Percentiles rank a stretch among this genome's conserved stretches.
Evolutionary conservation across 805 yeast species (phyloP).

Genomic region (Blastobotrys americana): DNA sequence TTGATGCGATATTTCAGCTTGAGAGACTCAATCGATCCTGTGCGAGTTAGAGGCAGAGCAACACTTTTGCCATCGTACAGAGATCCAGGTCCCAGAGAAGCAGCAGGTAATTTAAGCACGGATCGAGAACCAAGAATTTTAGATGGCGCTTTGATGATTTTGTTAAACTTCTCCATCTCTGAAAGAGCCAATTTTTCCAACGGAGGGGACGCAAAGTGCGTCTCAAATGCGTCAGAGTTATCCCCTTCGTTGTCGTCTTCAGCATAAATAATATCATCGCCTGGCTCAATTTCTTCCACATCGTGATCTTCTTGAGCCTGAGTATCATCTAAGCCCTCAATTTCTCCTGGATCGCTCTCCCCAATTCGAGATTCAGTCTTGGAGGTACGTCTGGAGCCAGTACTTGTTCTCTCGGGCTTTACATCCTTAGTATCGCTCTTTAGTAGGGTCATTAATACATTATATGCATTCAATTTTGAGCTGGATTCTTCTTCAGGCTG

Average conservation of each 20-base stretch:
- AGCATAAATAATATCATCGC: conserved; percentile 32
- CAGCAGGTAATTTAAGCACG: conserved; percentile 11
- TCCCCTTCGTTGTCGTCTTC: conserved; percentile 37
- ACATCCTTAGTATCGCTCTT: conserved; percentile 23
- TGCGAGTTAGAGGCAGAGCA: neutral
- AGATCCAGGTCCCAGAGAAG: too few relatives aligned
- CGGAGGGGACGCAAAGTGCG: conserved; percentile 54
- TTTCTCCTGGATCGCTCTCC: conserved; percentile 27
- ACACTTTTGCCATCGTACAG: too few relatives aligned
- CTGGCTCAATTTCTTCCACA: conserved; percentile 21
- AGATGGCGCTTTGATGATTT: conserved; percentile 5
- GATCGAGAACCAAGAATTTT: conserved; percentile 21
- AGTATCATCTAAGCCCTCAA: conserved; percentile 18
- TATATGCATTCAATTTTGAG: conserved; percentile 37
- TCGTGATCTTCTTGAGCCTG: conserved; percentile 17
- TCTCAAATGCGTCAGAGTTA: conserved; percentile 61
- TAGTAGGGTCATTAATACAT: conserved; percentile 58
- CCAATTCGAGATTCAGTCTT: conserved; percentile 3
- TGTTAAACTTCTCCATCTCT: neutral
- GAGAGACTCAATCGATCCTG: conserved; percentile 6
- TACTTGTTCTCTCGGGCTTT: conserved; percentile 22
- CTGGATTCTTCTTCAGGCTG: conserved; percentile 22
- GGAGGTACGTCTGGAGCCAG: too few relatives aligned
- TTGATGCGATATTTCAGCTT: conserved; percentile 19
- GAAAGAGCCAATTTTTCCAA: neutral